A percentile compares a stretch with the other conserved stretches of the same genome.
These are phyloP conservation scores for Pseudocercospora cruenta DNA, from an alignment of 2,329 filamentous ascomycete genomes.

Conservation along the genomic window DNA sequence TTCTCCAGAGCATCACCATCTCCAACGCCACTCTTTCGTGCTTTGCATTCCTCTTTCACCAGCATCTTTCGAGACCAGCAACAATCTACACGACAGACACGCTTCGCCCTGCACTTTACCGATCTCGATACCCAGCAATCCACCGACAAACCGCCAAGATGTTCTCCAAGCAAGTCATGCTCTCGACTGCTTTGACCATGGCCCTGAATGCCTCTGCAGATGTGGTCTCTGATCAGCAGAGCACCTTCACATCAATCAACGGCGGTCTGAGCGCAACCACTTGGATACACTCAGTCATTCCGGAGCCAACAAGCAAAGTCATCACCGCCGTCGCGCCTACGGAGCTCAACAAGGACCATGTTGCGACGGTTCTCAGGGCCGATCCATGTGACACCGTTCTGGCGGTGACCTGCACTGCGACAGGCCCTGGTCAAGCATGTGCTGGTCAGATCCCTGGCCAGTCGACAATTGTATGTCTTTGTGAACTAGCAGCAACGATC, in stretches of 20 bases:
- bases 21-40: not conserved
- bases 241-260: not conserved
- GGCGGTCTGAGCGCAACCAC: not conserved
- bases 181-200: constrained; percentile 2
- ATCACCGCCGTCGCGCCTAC: not conserved
- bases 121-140: not conserved
- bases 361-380: constrained; percentile 19
- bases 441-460: not conserved
- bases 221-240: not conserved
- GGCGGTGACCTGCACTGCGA: constrained; percentile 19
- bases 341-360: constrained; percentile 7
- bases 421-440: not conserved
- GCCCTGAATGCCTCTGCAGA: not conserved
- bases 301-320: not conserved
- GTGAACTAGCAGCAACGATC: not conserved
- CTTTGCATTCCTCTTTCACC: not conserved
- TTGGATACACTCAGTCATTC: not conserved
- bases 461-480: not conserved
- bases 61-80: not conserved
- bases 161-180: constrained; percentile 1
- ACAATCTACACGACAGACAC: not conserved
- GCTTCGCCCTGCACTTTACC: not conserved
- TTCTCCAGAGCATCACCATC: not conserved
- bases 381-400: constrained; percentile 23
- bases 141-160: not conserved